Base-by-base conservation (phyloP, 2,329 filamentous ascomycete genomes). In the Ophiostoma sp. region DNA sequence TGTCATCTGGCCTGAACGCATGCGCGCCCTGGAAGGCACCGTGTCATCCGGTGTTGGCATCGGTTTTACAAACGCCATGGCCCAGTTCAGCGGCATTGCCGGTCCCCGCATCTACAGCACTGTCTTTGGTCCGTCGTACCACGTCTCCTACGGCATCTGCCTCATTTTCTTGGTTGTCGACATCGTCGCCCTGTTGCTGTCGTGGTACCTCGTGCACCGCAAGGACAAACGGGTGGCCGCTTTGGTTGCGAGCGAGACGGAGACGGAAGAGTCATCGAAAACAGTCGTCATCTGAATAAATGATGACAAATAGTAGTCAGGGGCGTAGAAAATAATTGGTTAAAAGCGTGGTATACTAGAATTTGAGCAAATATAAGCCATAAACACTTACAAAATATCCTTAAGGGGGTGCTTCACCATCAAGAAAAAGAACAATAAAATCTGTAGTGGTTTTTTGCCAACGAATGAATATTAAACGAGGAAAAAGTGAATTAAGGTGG, bases 1-100 rank as follows among this genome's bases (percentile, higher is more conserved):
- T 0, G 81, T 84, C 55, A 84, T 84, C 75, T 84, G 82, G 82
- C 82, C 82, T 8, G 83, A 84, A 75, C 80, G 82, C 0, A 84
- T 84, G 70, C 79, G 82, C 28, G 82, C 79, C 0, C 78, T 83
- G 11, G 79, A 84, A 33, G 82, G 82, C 17, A 83, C 83, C 0
- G 79, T 82, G 2, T 81, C 82, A 0, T 79, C 82, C 0, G 82
- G 82, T 1, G 75, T 84, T 8, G 82, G 82, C 0, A 84, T 84
- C 66, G 83, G 83, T 1, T 78, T 80, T 28, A 84, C 82, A 0
- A 84, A 84, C 74, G 82, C 82, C 3, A 82, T 82, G 79, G 82
- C 82, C 2, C 82, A 84, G 75, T 83, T 83, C 57, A 80, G 81
- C 57, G 82, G 82, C 1, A 83, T 84, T 61, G 81, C 79, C 42